These are phyloP conservation scores for Macrolepiota albuminosa DNA, from an alignment of 768 basidiomycete species.

Conservation along the genomic window DNA sequence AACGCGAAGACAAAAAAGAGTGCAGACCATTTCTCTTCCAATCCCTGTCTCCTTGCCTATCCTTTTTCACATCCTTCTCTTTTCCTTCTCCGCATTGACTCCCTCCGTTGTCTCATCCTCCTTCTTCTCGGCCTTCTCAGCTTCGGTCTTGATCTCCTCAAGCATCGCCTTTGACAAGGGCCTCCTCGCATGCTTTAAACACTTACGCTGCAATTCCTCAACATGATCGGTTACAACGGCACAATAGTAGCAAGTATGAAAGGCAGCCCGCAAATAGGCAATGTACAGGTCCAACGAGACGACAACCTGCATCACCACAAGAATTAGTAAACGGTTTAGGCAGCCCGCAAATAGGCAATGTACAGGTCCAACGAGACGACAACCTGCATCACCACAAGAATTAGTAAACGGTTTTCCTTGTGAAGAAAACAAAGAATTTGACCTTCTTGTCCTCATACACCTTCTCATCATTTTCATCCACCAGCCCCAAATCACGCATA, in stretches of 20 bases:
- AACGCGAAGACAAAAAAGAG: neutral
- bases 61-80: slow-evolving; percentile 26
- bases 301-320: slow-evolving; percentile 46
- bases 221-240: slow-evolving; percentile 86
- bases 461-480: slow-evolving; percentile 60
- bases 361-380: slow-evolving; percentile 87
- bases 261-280: slow-evolving; percentile 88
- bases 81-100: slow-evolving; percentile 25
- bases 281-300: slow-evolving; percentile 89
- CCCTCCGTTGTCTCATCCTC: slow-evolving; percentile 31
- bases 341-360: slow-evolving; percentile 88
- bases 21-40: slow-evolving; percentile 63
- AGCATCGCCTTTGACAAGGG: slow-evolving; percentile 56
- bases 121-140: slow-evolving; percentile 44
- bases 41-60: slow-evolving; percentile 30
- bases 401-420: neutral
- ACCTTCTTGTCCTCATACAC: slow-evolving; percentile 72
- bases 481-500: slow-evolving; percentile 57
- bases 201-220: slow-evolving; percentile 94
- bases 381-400: slow-evolving; percentile 39
- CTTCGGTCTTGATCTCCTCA: slow-evolving; percentile 58
- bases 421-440: slow-evolving; percentile 9
- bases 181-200: slow-evolving; percentile 86
- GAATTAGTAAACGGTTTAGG: slow-evolving; percentile 31
- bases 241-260: slow-evolving; percentile 98